Percentiles rank a stretch among this genome's conserved stretches.
These are phyloP conservation scores for Acanthamoeba rhysodes DNA, from an alignment of 208 protist species.

Conservation along the genomic window DNA sequence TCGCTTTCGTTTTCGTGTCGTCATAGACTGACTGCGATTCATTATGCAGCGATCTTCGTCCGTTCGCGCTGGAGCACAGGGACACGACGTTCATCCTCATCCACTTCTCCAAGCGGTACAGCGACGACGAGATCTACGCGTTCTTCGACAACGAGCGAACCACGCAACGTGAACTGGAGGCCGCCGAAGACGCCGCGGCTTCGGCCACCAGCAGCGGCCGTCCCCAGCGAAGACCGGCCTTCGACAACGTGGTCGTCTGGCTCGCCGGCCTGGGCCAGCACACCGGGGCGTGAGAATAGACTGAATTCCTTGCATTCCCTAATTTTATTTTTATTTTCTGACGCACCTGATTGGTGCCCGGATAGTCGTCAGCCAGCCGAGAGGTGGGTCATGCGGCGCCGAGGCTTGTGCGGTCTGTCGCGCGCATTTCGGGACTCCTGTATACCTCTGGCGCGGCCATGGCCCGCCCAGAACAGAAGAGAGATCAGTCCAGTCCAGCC, in stretches of 20 bases:
- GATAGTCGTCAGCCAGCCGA: too few relatives aligned
- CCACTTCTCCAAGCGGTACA: constrained; percentile 54
- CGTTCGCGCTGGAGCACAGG: constrained; percentile 11
- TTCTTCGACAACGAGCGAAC: constrained; percentile 36
- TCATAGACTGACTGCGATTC: too few relatives aligned
- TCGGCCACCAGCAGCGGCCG: neutral
- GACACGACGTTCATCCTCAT: constrained; percentile 50
- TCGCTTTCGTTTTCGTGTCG: neutral
- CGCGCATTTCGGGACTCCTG: too few relatives aligned
- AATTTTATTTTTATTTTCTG: too few relatives aligned
- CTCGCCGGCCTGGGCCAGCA: neutral
- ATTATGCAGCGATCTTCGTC: neutral
- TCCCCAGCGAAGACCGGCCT: neutral
- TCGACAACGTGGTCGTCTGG: constrained; percentile 18
- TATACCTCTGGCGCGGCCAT: too few relatives aligned
- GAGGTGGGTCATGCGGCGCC: too few relatives aligned
- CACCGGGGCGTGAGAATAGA: too few relatives aligned
- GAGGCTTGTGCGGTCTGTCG: too few relatives aligned
- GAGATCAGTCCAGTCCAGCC: too few relatives aligned
- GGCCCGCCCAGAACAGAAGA: too few relatives aligned
- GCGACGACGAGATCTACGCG: constrained; percentile 4
- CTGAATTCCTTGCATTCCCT: too few relatives aligned
- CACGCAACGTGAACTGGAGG: neutral
- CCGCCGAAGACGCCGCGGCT: neutral
- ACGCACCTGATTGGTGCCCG: too few relatives aligned